Evolutionary conservation across 139 green algal species (phyloP), one percentile per base, ranked within the genome.

Genomic region (Raphidocelis subcapitata): DNA sequence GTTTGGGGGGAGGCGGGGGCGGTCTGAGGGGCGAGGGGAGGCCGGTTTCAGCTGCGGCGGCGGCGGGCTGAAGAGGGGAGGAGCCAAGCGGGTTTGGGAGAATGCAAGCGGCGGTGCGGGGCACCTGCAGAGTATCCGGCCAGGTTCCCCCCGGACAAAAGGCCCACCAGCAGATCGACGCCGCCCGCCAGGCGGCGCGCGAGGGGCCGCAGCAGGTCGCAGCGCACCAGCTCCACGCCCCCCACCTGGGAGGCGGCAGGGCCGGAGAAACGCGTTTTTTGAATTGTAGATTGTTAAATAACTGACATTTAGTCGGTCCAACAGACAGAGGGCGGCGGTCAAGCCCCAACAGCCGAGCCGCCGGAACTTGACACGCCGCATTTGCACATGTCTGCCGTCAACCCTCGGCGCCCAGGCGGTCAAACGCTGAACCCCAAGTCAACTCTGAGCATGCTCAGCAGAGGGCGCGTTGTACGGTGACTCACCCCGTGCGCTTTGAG

Each of bases 111-210:
- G 20, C 18, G 20, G 49, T 16, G 49, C 20, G 20, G 20, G 20
- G 20, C 18, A 57, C 18, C 49, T 20, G 20, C 49, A 57, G 49
- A 18, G 20, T 16, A 57, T n/a, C 18, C 49, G 20, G 20, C 20
- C 49, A 57, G 49, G 3, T 12, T 5, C 33, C 15, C 29, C n/a
- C 23, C 28, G 36, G 28, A 37, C n/a, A 24, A n/a, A 12, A 24
- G n/a, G 59, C 77, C 51, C 49, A 91, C 81, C 80, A 93, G 69
- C 14, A 93, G 55, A 62, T 93, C 86, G 3, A 92, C 72, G 0
- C 14, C 16, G 21, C 79, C 76, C 1, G 24, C 3, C 28, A 88
- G n/a, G 21, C 76, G 64, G 0, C 67, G 65, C 56, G 69, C 26
- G 31, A 93, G 69, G 8, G 57, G 57, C 4, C 35, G 60, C 5